Base-by-base conservation (phyloP, 257 asterid species). In the Solanum pinnatisectum region DNA sequence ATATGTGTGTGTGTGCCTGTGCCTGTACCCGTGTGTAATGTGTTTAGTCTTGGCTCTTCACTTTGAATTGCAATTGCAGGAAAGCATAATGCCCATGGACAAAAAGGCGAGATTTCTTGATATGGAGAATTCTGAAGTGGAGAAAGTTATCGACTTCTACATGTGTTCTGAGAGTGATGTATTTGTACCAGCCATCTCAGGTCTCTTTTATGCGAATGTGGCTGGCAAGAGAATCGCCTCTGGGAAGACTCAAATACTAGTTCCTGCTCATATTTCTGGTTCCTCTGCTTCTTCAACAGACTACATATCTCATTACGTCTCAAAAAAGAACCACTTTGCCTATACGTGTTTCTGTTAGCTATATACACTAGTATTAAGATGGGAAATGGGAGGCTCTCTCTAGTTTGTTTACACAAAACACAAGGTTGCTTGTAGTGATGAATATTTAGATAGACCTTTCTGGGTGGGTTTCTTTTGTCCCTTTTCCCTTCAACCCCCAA, bases 151-250 rank as follows among this genome's bases (percentile, higher is more conserved):
- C 8, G 91, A 92, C 88, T 90, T 90, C 8, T 87, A 90, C 82
- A 84, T 92, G 33, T 87, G 90, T 86, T 87, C 92, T 5, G 87
- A 88, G 83, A 92, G 94, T 76, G 94, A 90, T 87, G 93, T 92
- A 5, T 92, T 92, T 42, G 92, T 92, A 49, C 94, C 94, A 20
- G 98, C 98, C 90, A 94, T 96, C 91, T 94, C 97, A 0, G 98
- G 97, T 85, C 90, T 95, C 56, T 95, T 96, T 88, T 95, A 96
- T 22, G 97, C 98, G 77, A 94, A 96, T 87, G 98, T 93, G 87
- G 98, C 96, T 67, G 98, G 98, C 36, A 92, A 88, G 92, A 91
- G 98, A 93, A 95, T 96, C 18, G 94, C 94, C 82, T 91, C 96
- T 1, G 96, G 98, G 16, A 90, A 89, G 92, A 95, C 94, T 56